Evolutionary conservation across 1,284 basidiomycete species (phyloP), one percentile per base, ranked within the genome.

Genomic region (Sanghuangporus weigelae): DNA sequence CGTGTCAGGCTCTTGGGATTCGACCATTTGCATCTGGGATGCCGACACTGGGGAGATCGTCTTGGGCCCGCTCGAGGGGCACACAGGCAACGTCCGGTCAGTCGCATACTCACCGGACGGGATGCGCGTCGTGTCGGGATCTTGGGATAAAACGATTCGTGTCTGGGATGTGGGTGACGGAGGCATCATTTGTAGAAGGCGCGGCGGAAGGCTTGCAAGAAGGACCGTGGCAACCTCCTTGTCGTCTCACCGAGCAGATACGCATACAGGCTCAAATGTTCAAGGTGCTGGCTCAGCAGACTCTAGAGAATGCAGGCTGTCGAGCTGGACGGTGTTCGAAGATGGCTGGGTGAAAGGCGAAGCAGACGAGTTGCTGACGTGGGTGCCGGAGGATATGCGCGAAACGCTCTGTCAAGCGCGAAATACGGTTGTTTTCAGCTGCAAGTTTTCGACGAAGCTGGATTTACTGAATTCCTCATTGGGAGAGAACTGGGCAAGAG

Each of bases 61-160:
- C 74, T 79, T 60, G 66, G 70, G 21, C 12, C 49, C 49, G 26
- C 5, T 51, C 26, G 19, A 31, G 21, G 79, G 78, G 3, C 79
- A 80, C 69, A 73, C 73, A 67, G 73, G 73, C 59, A 73, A 76
- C 66, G 78, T 80, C 62, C 77, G 76, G 68, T 76, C 76, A 31
- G 71, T 80, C 48, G 75, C 75, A 23, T 80, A 76, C 67, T 75
- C 74, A 8, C 73, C 74, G n/a, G 76, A 79, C 65, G 67, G 60
- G 3, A 57, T 42, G 31, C 35, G 40, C 10, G 31, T 69, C 36
- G 57, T 59, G 14, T 67, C 68, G 5, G 63, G 63, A 10, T 65
- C 63, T 31, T 14, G n/a, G 31, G 99, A 99, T 82, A 98, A 95
- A 84, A 98, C 97, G 63, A 95, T 93, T 50, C 84, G 96, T 64